Conservation (phyloP, 1,139 yeast species). For the Eremothecium sinecaudum region DNA sequence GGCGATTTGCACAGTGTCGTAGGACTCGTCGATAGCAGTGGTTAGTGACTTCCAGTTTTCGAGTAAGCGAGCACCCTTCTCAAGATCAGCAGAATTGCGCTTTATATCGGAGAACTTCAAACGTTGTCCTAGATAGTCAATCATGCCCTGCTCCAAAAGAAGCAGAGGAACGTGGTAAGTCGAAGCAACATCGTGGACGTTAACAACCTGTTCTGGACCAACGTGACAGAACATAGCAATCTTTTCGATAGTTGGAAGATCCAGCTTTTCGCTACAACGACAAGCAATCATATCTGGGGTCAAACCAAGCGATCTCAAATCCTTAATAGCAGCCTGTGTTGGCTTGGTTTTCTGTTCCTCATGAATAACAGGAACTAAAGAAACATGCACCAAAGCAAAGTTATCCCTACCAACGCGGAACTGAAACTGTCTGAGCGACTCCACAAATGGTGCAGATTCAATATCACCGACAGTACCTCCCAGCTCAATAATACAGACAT, state of each 20-base stretch:
- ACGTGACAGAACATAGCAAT: conserved; percentile 99
- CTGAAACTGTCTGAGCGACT: conserved; percentile 97
- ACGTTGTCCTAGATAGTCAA: conserved; percentile 63
- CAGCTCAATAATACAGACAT: conserved; percentile 88
- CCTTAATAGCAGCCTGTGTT: conserved; percentile 97
- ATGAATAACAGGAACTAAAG: conserved; percentile 92
- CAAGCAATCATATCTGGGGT: conserved; percentile 97
- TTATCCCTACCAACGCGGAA: conserved; percentile 90
- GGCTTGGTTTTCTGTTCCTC: conserved; percentile 99
- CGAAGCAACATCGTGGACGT: conserved; percentile 93
- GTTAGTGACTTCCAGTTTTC: conserved; percentile 76
- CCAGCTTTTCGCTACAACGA: conserved; percentile 82
- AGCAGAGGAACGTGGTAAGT: conserved; percentile 95
- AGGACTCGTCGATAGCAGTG: conserved; percentile 65
- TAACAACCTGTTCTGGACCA: conserved; percentile 93
- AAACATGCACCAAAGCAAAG: conserved; percentile 93
- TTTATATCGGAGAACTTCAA: conserved; percentile 47
- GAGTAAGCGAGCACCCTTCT: conserved; percentile 62
- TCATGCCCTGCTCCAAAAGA: conserved; percentile 77
- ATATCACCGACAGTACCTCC: conserved; percentile 99
- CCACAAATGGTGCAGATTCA: conserved; percentile 97
- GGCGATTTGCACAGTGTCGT: conserved; percentile 85
- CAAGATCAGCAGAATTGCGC: conserved; percentile 45
- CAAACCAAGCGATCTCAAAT: conserved; percentile 87
- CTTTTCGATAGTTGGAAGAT: conserved; percentile 76